Evolutionary conservation across 495 filamentous ascomycete species (phyloP), one percentile per base, ranked within the genome.

Genomic region (Halenospora varia): DNA sequence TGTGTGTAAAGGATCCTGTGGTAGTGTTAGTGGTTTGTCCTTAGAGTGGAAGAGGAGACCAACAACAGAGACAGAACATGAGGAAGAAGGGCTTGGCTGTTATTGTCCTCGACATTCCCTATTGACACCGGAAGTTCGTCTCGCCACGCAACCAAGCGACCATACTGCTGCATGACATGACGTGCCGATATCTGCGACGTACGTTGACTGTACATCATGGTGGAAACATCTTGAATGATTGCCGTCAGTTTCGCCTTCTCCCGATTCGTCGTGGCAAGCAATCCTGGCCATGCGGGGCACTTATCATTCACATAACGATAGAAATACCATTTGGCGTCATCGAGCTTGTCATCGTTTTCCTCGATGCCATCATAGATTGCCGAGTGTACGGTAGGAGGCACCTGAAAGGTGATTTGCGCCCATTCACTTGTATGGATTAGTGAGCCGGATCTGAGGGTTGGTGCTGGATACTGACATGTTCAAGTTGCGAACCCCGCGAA

Each of bases 1-100:
- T 50, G 56, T 19, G 59, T 56, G 26, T 60, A 67, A 2, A 67
- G 41, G 10, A 67, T 64, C 25, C 65, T 67, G 18, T 11, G 25
- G 3, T 3, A 20, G 59, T 51, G 60, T 55, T 25, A 40, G 11
- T n/a, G n/a, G n/a, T n/a, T 18, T 11, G 11, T n/a, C 23, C 2
- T 17, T 4, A 15, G 29, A 20, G 20, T 15, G 41, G 15, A 10
- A 25, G 23, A 25, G 1, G 11, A 25, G 3, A 54, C 69, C 20
- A 62, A 74, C 72, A 71, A 60, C 19, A 74, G 62, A 24, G 66
- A 71, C 10, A 73, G 62, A 39, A 74, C 62, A 52, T 74, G 71
- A 25, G 73, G 70, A 23, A 73, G 55, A n/a, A n/a, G n/a, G 9
- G 66, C 62, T 44, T 67, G 67, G 47, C 51, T 42, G 10, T 64